A percentile compares a stretch with the other conserved stretches of the same genome.
These are phyloP conservation scores for Aspergillus pseudoglaucus DNA, from an alignment of 2,329 filamentous ascomycete species.

Conservation along the genomic window DNA sequence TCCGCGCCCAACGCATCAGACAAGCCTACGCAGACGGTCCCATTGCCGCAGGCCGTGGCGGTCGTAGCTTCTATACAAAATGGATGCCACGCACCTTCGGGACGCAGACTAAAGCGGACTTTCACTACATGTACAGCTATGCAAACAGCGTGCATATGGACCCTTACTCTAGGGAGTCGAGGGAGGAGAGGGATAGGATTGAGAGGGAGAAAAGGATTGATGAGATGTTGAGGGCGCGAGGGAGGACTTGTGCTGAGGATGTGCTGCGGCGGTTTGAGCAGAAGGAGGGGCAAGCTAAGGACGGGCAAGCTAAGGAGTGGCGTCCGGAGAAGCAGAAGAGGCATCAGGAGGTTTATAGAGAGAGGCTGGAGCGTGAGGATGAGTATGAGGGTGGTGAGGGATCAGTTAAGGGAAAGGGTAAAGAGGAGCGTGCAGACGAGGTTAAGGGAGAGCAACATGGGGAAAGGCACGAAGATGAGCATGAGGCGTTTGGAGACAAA, in stretches of 20 bases:
- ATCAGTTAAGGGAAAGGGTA: too few relatives aligned
- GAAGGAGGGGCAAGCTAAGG: too few relatives aligned
- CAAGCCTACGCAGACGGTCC: background rate
- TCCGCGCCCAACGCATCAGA: slow-evolving; percentile 2
- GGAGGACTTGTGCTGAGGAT: background rate
- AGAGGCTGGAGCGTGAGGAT: slow-evolving; percentile 7
- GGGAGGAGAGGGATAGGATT: slow-evolving; percentile 12
- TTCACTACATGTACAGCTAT: slow-evolving; percentile 24
- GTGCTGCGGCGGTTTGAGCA: slow-evolving; percentile 4
- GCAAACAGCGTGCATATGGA: slow-evolving; percentile 26
- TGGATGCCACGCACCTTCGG: background rate
- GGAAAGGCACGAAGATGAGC: slow-evolving; percentile 2
- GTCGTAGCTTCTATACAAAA: background rate
- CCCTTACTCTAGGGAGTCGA: slow-evolving; percentile 16
- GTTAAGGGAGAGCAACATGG: background rate
- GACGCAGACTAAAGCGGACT: background rate
- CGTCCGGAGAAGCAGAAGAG: slow-evolving; percentile 4
- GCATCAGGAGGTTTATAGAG: slow-evolving; percentile 9
- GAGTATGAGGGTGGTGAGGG: slow-evolving; percentile 1
- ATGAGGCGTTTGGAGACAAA: slow-evolving; percentile 3
- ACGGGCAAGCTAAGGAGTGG: slow-evolving; percentile 3
- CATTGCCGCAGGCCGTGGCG: too few relatives aligned
- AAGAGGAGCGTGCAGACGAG: too few relatives aligned
- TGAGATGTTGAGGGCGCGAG: background rate
- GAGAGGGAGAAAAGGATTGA: slow-evolving; percentile 4